Evolutionary conservation across 257 asterid species (phyloP).

Genomic region (Asclepias syriaca): DNA sequence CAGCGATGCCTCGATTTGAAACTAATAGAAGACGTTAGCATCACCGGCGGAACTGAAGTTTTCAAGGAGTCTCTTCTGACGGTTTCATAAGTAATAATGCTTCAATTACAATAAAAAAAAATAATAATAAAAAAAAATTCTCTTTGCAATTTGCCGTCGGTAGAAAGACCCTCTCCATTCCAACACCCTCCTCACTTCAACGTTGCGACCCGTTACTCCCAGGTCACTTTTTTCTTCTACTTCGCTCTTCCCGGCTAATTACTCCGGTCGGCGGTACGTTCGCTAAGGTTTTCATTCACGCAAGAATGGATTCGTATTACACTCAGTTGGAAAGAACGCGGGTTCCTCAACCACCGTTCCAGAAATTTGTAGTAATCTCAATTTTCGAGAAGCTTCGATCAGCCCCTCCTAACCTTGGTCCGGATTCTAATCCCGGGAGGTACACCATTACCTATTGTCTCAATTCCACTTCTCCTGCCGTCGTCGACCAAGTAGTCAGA

Average conservation of each 20-base stretch:
- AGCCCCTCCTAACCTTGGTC: conserved; percentile 39
- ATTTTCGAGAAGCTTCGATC: conserved; percentile 70
- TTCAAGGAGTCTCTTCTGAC: no score
- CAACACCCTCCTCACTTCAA: neutral
- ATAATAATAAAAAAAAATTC: no score
- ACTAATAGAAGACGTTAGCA: no score
- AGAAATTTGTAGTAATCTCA: conserved; percentile 69
- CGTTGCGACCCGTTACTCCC: neutral
- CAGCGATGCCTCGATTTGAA: no score
- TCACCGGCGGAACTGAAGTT: no score
- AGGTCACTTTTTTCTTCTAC: neutral
- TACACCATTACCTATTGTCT: conserved; percentile 74
- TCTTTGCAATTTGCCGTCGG: no score
- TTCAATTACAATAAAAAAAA: no score
- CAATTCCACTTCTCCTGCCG: conserved; percentile 63
- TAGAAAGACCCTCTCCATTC: no score
- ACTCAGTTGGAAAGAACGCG: conserved; percentile 57
- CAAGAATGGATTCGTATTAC: conserved; percentile 34
- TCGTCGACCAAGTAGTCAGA: conserved; percentile 71
- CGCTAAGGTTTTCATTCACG: neutral
- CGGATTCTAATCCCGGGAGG: conserved; percentile 46
- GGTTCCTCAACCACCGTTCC: conserved; percentile 82
- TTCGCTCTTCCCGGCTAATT: neutral
- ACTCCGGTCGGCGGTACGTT: neutral
- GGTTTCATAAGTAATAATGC: no score